Conservation (phyloP, 176 grass and related monocot species). For the Areca catechu region DNA sequence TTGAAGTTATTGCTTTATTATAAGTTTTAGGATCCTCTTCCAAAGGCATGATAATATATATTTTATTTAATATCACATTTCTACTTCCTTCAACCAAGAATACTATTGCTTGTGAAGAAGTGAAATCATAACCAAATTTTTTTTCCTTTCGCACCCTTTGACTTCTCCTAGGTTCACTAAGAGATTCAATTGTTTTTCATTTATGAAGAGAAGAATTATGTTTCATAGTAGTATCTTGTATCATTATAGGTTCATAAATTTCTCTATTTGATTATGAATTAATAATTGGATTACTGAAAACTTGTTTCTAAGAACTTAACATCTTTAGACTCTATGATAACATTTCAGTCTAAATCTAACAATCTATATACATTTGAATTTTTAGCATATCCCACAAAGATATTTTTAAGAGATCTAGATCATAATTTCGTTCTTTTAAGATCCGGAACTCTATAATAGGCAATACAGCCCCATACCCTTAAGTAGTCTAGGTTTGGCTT, state of each 20-base stretch:
- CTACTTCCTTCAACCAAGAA: neutral
- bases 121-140: neutral
- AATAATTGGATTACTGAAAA: neutral
- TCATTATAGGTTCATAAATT: no score
- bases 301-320: neutral
- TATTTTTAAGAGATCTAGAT: neutral
- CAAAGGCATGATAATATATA: neutral
- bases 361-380: neutral
- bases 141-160: neutral
- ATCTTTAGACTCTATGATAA: neutral
- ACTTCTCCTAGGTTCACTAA: neutral
- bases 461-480: neutral
- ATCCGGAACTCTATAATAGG: neutral
- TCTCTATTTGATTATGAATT: no score
- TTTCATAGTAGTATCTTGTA: neutral
- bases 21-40: neutral
- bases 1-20: neutral
- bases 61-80: neutral
- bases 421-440: neutral
- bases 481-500: neutral
- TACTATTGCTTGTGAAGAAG: neutral
- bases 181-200: neutral
- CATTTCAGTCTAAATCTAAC: neutral
- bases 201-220: neutral
- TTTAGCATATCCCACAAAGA: neutral